Evolutionary conservation across 805 yeast species (phyloP), one percentile per base, ranked within the genome.

Genomic region (Zygosaccharomyces pseudorouxii): DNA sequence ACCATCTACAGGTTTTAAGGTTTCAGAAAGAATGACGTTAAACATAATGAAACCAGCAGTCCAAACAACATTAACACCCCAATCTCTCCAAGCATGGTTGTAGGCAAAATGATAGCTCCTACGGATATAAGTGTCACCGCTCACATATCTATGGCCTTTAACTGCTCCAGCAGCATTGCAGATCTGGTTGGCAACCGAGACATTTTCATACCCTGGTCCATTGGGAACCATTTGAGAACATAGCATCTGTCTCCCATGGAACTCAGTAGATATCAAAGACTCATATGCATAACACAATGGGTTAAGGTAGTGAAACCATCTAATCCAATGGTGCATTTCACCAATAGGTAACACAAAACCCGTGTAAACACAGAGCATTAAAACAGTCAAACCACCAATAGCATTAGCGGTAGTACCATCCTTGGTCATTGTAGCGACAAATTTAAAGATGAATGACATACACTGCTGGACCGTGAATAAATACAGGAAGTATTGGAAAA

Each of bases 281-380:
- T 81, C 87, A 52, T 72, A 77, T 9, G 71, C 73, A 51, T 76
- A 77, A 10, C 72, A 59, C 38, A 77, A 52, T 6, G 82, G 81
- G 55, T 77, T 74, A 45, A 74, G 49, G 59, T 73, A 77, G 43
- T 76, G 72, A 56, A 72, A 69, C 81, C 82, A 77, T 62, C 79
- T 75, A 49, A 78, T 76, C 86, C 86, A 80, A 56, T 81, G 82
- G 58, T 78, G 77, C 80, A 77, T 75, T 35, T 64, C 64, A 42
- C 71, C 70, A 38, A 68, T 52, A 55, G 63, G 75, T 47, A 69
- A 65, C 64, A 81, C 76, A 60, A 73, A 79, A 67, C 77, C 77
- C 47, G 83, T 74, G 65, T 74, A 81, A 55, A 79, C 75, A 65
- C 80, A 75, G 69, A 80, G 72, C 59, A 79, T 77, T 59, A 80